Conservation (phyloP, 352 stramenopile genomes). For the Lagenidium sp. region DNA sequence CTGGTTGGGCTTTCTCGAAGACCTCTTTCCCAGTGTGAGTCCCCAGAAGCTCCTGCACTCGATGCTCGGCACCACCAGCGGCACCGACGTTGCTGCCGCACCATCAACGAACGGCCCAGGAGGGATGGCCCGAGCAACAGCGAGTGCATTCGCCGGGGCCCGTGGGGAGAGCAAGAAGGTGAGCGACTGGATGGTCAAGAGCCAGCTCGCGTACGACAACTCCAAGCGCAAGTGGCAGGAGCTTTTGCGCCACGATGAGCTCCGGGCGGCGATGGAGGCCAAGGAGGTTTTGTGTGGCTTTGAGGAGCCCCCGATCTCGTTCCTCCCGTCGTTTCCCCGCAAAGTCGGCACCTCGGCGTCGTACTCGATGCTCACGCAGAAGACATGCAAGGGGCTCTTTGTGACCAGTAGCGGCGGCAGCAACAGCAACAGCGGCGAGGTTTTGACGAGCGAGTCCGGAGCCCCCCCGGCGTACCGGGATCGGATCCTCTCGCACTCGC, state of each 20-base stretch:
- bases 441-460: too few relatives aligned
- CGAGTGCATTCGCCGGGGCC: too few relatives aligned
- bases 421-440: too few relatives aligned
- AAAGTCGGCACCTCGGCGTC: conserved; percentile 40
- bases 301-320: conserved; percentile 65
- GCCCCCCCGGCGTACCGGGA: conserved; percentile 54
- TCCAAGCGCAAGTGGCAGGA: conserved; percentile 61
- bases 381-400: conserved; percentile 46
- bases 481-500: conserved; percentile 57
- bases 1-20: conserved; percentile 47
- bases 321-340: conserved; percentile 67
- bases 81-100: too few relatives aligned
- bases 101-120: too few relatives aligned
- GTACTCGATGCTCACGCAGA: conserved; percentile 62
- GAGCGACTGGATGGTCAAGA: conserved; percentile 50
- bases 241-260: conserved; percentile 59
- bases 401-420: too few relatives aligned
- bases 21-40: conserved; percentile 18
- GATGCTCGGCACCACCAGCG: neutral
- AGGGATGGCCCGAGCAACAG: too few relatives aligned
- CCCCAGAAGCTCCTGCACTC: neutral
- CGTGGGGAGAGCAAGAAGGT: conserved; percentile 49
- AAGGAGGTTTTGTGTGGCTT: conserved; percentile 86
- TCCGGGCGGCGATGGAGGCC: conserved; percentile 55
- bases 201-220: conserved; percentile 46